Conservation (phyloP, 2,329 filamentous ascomycete species). For the Microcera coccophila region DNA sequence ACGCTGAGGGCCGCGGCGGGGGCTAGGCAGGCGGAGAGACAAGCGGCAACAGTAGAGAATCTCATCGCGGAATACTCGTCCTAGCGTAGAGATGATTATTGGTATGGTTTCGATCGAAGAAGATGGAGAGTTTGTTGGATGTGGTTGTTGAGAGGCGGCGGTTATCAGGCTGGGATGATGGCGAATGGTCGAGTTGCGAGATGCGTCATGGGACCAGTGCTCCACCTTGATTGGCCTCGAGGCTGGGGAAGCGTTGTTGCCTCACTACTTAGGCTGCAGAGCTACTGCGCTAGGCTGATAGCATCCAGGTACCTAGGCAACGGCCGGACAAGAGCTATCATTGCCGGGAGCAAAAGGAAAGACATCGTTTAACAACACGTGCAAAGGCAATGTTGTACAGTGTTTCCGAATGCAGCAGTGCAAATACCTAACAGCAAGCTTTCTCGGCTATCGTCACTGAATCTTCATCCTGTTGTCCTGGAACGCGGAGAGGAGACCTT, state of each 20-base stretch:
- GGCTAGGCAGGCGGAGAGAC: slow-evolving; percentile 43
- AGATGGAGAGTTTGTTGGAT: slow-evolving; percentile 4
- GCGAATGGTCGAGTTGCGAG: slow-evolving; percentile 27
- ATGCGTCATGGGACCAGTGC: slow-evolving; percentile 37
- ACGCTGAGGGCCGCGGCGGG: slow-evolving; percentile 45
- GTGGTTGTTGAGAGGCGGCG: slow-evolving; percentile 12
- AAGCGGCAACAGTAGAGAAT: slow-evolving; percentile 41
- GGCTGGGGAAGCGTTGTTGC: slow-evolving; percentile 21
- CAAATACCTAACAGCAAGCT: too few relatives aligned
- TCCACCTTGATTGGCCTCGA: slow-evolving; percentile 23
- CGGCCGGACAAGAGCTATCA: too few relatives aligned
- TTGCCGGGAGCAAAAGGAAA: too few relatives aligned
- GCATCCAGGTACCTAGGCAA: too few relatives aligned
- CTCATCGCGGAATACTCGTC: slow-evolving; percentile 27
- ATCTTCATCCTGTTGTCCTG: too few relatives aligned
- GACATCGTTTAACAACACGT: too few relatives aligned
- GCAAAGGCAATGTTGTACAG: too few relatives aligned
- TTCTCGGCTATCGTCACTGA: too few relatives aligned
- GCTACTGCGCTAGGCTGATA: too few relatives aligned
- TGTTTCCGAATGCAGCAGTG: too few relatives aligned
- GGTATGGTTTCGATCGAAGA: background rate
- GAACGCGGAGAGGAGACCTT: too few relatives aligned
- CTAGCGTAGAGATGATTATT: background rate
- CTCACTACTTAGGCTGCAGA: slow-evolving; percentile 28
- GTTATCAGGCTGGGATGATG: slow-evolving; percentile 23